Base-by-base conservation (phyloP, 441 rosid genomes). In the Adansonia madagascariensis region DNA sequence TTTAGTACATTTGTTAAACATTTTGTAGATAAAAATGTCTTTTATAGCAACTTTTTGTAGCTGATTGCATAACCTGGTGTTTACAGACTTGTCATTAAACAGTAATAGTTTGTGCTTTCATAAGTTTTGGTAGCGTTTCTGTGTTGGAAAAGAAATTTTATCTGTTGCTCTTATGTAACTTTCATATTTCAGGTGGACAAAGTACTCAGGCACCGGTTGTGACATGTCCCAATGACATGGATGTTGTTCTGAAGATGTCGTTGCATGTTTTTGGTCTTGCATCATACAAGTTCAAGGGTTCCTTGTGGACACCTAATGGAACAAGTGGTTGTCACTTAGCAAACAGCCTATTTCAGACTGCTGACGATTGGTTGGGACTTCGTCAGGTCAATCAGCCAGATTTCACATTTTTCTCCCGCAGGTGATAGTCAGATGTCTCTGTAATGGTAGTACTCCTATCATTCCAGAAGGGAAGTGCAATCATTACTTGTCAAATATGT, bases 181-280 rank as follows among this genome's bases (percentile, higher is more conserved):
- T 12, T 62, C n/a, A 22, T 70, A 22, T 15, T 87, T 62, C 85
- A 91, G 93, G 84, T 82, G 64, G 82, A 76, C 75, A 53, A 71
- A 74, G 15, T 75, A 73, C 73, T 20, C 78, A 75, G 52, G 72
- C 84, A 77, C 76, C 81, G 8, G 74, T 73, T 17, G 75, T 71
- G 62, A 78, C 84, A 17, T 70, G 50, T 75, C 79, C 80, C 63
- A 63, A 43, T 71, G 85, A 85, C 72, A 82, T 79, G 77, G 84
- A 81, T 67, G 86, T 75, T 59, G 81, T 79, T 77, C 84, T 87
- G 15, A 84, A 61, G 82, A 81, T 93, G 82, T 43, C 85, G 6
- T 81, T 91, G 75, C 94, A 88, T 68, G 92, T 88, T 65, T 84
- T 86, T 77, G 98, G 96, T 66, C 89, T 93, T 7, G 92, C 93